These are phyloP conservation scores for Kodamaea ohmeri DNA, from an alignment of 1,139 yeast genomes.

Conservation along the genomic window DNA sequence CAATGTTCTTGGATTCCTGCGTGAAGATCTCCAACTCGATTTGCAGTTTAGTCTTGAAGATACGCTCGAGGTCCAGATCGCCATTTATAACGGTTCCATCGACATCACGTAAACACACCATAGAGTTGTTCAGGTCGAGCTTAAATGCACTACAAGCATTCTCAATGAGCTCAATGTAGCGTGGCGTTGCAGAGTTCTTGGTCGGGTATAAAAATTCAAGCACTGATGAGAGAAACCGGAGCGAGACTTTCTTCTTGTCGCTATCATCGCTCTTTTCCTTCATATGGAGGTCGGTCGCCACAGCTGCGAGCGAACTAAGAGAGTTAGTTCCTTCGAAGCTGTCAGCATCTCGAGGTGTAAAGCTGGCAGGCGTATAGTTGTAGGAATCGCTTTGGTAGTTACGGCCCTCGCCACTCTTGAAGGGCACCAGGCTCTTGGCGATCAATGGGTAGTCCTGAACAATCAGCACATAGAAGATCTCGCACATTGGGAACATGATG, in stretches of 20 bases:
- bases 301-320: constrained; percentile 38
- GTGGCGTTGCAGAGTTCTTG: constrained; percentile 63
- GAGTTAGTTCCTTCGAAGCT: constrained; percentile 13
- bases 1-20: constrained; percentile 32
- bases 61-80: constrained; percentile 36
- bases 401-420: constrained; percentile 18
- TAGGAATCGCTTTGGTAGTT: constrained; percentile 3
- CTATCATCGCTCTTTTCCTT: constrained; percentile 7
- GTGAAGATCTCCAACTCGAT: constrained; percentile 39
- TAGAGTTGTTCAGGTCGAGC: constrained; percentile 13
- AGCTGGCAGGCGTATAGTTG: constrained; percentile 5
- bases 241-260: constrained; percentile 24
- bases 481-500: constrained; percentile 60
- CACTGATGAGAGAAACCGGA: constrained; percentile 41
- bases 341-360: constrained; percentile 6
- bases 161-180: constrained; percentile 61
- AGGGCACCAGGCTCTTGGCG: constrained; percentile 40
- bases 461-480: constrained; percentile 62
- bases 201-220: constrained; percentile 63
- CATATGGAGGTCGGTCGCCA: constrained; percentile 36
- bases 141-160: constrained; percentile 70
- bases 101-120: constrained; percentile 15
- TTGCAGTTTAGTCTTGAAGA: constrained; percentile 27
- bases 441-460: constrained; percentile 63
- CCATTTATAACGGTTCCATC: constrained; percentile 27